Conservation (phyloP, 208 protist species). For the Leptomonas seymouri region DNA sequence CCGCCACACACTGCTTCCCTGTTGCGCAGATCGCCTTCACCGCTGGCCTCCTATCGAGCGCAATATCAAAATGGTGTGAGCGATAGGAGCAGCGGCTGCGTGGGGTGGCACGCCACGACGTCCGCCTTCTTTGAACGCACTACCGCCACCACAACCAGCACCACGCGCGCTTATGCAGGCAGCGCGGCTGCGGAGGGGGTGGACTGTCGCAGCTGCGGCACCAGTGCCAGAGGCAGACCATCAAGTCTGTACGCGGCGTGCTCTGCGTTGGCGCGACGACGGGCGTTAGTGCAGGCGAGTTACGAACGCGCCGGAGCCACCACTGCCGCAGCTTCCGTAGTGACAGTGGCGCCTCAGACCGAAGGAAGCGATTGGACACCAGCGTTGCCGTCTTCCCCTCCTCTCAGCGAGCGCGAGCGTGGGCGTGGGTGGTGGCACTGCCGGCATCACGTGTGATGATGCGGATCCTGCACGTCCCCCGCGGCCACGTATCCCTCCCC, state of each 20-base stretch:
- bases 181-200: no score
- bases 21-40: not conserved
- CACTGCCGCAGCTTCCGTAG: not conserved
- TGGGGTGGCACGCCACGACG: conserved; percentile 20
- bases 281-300: conserved; percentile 12
- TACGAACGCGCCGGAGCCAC: conserved; percentile 12
- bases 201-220: not conserved
- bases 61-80: conserved; percentile 31
- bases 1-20: not conserved
- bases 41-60: conserved; percentile 29
- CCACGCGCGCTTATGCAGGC: not conserved
- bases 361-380: no score
- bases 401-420: no score
- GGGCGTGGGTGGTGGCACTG: no score
- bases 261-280: conserved; percentile 25
- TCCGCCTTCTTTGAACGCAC: conserved; percentile 27
- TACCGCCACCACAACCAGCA: not conserved
- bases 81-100: conserved; percentile 11
- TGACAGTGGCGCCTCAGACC: not conserved
- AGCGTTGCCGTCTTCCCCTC: no score
- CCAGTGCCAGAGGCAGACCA: not conserved
- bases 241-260: conserved; percentile 8
- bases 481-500: no score
- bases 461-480: no score
- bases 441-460: no score